Evolutionary conservation across 345 rosid species (phyloP), one percentile per base, ranked within the genome.

Genomic region (Aquilaria malaccensis): DNA sequence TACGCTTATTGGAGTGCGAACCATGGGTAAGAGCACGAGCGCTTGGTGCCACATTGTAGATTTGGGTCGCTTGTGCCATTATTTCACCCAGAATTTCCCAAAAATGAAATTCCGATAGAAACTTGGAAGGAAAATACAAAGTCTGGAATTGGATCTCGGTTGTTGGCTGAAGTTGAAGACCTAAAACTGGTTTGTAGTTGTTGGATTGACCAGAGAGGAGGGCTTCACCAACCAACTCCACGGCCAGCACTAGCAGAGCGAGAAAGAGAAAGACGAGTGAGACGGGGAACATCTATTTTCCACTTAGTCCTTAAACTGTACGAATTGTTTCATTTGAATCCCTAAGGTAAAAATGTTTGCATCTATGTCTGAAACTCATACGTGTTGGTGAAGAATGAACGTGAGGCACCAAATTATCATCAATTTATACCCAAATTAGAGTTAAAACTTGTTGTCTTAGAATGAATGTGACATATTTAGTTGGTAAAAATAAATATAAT

Each of bases 1-100:
- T 79, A 68, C 61, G 65, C 4, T 57, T 55, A 32, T 66, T 61
- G 55, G 70, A 32, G 48, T 76, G 77, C 2, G 73, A 64, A 51
- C 70, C 63, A 72, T 72, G 68, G 50, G 79, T 70, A 13, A 69
- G 50, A 41, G 71, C 29, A 45, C 7, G 64, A 13, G 79, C 52
- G 51, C 63, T 70, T 11, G 69, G 85, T 15, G 75, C 61, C 54
- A 82, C 85, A 33, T 64, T 67, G 62, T 69, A 72, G 71, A 81
- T 74, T 76, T 74, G 77, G 79, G 78, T 75, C 29, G 52, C 86
- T 71, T 85, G 85, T 3, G 91, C 88, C 94, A 88, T 65, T 55
- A 29, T 85, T 58, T 59, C 56, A 74, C 56, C 45, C 60, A 46
- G 7, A 4, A 30, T 64, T 53, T 37, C 55, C 9, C n/a, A 30